Percentiles rank a stretch among this genome's conserved stretches.
Evolutionary conservation across 2,329 filamentous ascomycete species (phyloP).

Genomic region (Colletotrichum nymphaeae): DNA sequence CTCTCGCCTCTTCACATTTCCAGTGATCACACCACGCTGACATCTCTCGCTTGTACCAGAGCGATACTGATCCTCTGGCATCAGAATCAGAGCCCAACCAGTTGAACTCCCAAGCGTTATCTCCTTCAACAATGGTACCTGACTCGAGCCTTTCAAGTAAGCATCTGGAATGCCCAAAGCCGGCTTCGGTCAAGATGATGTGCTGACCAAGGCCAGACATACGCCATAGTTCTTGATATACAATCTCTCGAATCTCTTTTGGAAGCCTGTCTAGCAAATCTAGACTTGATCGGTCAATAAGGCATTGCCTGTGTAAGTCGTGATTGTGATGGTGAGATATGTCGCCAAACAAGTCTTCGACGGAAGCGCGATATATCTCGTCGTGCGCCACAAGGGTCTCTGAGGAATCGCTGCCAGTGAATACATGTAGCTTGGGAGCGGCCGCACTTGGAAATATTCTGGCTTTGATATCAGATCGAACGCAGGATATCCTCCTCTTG

Average conservation of each 20-base stretch:
- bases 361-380: not conserved
- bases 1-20: constrained; percentile 26
- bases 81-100: constrained; percentile 27
- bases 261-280: constrained; percentile 16
- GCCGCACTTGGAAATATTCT: too few relatives aligned
- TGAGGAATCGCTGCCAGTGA: not conserved
- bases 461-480: not conserved
- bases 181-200: constrained; percentile 15
- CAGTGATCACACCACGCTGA: constrained; percentile 29
- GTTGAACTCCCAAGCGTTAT: not conserved
- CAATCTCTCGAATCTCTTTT: constrained; percentile 20
- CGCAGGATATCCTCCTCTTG: not conserved
- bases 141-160: not conserved
- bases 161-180: constrained; percentile 21
- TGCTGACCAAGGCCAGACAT: constrained; percentile 14
- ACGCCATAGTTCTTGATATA: constrained; percentile 29
- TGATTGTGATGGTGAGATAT: not conserved
- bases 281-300: not conserved
- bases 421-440: not conserved
- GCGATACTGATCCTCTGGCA: constrained; percentile 4
- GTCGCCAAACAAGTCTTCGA: not conserved
- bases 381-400: not conserved
- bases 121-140: not conserved
- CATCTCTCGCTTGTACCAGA: constrained; percentile 29
- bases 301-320: not conserved